Evolutionary conservation across 495 filamentous ascomycete species (phyloP).

Genomic region (Aspergillus cavernicola): DNA sequence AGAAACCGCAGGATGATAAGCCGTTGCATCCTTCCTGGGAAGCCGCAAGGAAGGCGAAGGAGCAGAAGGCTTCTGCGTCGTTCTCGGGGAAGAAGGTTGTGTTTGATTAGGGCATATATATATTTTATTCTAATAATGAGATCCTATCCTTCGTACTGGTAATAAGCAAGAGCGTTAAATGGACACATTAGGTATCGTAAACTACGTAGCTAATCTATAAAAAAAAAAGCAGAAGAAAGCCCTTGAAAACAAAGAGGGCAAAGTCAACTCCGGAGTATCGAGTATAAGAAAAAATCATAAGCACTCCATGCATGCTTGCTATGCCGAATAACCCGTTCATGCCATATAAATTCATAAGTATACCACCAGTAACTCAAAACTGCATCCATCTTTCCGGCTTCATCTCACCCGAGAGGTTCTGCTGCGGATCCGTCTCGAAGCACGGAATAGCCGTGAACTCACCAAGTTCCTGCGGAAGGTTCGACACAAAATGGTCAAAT

Average conservation of each 20-base stretch:
- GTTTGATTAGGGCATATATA: conserved; percentile 62
- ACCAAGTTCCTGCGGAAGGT: conserved; percentile 44
- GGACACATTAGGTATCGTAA: not conserved
- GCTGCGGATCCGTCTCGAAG: conserved; percentile 40
- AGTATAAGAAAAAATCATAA: conserved; percentile 4
- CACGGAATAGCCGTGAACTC: conserved; percentile 47
- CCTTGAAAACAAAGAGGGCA: too few relatives aligned
- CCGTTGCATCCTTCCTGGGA: conserved; percentile 92
- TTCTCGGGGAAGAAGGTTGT: conserved; percentile 88
- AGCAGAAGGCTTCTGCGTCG: conserved; percentile 51
- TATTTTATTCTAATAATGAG: not conserved
- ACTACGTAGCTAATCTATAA: too few relatives aligned
- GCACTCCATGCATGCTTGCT: conserved; percentile 4
- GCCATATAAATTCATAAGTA: not conserved
- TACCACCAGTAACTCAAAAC: conserved; percentile 21
- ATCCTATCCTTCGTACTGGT: too few relatives aligned
- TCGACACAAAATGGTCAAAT: conserved; percentile 45
- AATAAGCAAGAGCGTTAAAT: too few relatives aligned
- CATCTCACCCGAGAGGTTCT: conserved; percentile 23
- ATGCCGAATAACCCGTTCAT: not conserved
- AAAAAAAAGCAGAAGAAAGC: too few relatives aligned
- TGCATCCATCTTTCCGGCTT: conserved; percentile 39
- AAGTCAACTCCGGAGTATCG: too few relatives aligned
- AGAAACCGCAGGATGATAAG: conserved; percentile 52
- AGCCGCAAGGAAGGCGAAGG: conserved; percentile 82